A percentile compares a stretch with the other conserved stretches of the same genome.
phyloP scores from a whole-genome alignment of 2,329 filamentous ascomycete genomes.

The Microdochium trichocladiopsis region DNA sequence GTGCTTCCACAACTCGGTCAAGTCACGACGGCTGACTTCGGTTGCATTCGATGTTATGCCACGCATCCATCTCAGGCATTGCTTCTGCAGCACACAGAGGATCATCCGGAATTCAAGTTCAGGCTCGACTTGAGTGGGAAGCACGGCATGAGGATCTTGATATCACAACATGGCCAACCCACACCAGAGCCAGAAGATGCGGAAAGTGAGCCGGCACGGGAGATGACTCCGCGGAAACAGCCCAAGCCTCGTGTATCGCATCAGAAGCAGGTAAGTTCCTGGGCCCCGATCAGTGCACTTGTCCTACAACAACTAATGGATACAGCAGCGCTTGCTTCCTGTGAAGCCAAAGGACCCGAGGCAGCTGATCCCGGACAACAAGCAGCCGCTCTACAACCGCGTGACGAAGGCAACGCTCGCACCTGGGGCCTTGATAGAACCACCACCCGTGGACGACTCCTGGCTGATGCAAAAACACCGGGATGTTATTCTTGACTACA shows the following conservation, averaged over 20 bases:
- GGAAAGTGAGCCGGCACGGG: constrained; percentile 15
- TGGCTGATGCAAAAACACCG: constrained; percentile 55
- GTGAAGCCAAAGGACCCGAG: constrained; percentile 18
- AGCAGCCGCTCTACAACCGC: constrained; percentile 48
- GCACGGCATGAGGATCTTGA: constrained; percentile 13
- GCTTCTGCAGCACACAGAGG: constrained; percentile 40
- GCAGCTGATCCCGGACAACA: constrained; percentile 39
- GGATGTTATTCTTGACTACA: constrained; percentile 49
- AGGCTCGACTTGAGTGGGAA: constrained; percentile 23
- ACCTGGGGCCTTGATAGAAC: constrained; percentile 38
- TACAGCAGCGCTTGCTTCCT: not conserved
- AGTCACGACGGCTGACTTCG: constrained; percentile 38
- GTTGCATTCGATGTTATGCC: constrained; percentile 43
- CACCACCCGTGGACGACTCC: constrained; percentile 34
- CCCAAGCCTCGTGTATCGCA: not conserved
- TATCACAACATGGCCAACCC: constrained; percentile 16
- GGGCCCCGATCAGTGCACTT: not conserved
- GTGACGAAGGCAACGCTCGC: constrained; percentile 45
- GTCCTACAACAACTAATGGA: not conserved
- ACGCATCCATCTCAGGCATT: constrained; percentile 38
- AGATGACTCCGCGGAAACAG: constrained; percentile 12
- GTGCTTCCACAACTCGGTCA: constrained; percentile 35
- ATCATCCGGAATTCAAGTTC: constrained; percentile 37
- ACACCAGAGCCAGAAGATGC: constrained; percentile 13
- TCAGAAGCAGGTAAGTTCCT: not conserved